phyloP scores from a whole-genome alignment of 2,329 filamentous ascomycete species.

The Pleurostoma richardsiae region DNA sequence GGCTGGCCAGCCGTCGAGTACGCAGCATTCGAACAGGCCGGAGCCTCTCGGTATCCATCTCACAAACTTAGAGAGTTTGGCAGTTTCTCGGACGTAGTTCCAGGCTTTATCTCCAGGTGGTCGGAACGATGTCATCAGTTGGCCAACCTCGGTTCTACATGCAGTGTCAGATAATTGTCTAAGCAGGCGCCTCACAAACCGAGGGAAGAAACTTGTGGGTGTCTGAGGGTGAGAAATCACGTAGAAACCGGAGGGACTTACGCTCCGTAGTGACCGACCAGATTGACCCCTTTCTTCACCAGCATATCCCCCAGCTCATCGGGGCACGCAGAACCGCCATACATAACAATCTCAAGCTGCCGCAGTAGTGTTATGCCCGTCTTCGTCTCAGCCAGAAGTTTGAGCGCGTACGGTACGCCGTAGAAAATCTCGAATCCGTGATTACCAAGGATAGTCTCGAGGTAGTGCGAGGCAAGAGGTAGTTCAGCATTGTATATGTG shows the following conservation, averaged over 20 bases:
- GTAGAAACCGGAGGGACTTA: constrained; percentile 20
- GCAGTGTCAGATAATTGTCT: not conserved
- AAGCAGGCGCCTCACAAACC: not conserved
- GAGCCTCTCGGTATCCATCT: constrained; percentile 23
- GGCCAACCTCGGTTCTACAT: constrained; percentile 49
- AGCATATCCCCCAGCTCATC: constrained; percentile 53
- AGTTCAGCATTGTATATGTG: constrained; percentile 49
- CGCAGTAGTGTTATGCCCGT: constrained; percentile 44
- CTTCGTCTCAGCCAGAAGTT: constrained; percentile 54
- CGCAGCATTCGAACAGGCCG: constrained; percentile 28
- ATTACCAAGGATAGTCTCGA: constrained; percentile 36
- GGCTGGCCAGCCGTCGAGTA: constrained; percentile 29
- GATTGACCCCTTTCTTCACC: constrained; percentile 45
- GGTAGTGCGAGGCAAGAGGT: constrained; percentile 45
- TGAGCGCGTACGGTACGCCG: constrained; percentile 59
- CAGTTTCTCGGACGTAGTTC: constrained; percentile 52
- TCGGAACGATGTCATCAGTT: constrained; percentile 56
- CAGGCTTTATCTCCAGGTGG: constrained; percentile 48
- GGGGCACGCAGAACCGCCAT: constrained; percentile 52
- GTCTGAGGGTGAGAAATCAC: not conserved
- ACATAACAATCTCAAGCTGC: constrained; percentile 47
- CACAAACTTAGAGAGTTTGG: constrained; percentile 30
- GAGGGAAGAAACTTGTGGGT: not conserved
- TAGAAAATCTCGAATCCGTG: constrained; percentile 49
- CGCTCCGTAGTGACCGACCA: constrained; percentile 54